Percentiles rank a stretch among this genome's conserved stretches.
Evolutionary conservation across 108 stramenopile genomes (phyloP).

Genomic region (Skeletonema potamos): DNA sequence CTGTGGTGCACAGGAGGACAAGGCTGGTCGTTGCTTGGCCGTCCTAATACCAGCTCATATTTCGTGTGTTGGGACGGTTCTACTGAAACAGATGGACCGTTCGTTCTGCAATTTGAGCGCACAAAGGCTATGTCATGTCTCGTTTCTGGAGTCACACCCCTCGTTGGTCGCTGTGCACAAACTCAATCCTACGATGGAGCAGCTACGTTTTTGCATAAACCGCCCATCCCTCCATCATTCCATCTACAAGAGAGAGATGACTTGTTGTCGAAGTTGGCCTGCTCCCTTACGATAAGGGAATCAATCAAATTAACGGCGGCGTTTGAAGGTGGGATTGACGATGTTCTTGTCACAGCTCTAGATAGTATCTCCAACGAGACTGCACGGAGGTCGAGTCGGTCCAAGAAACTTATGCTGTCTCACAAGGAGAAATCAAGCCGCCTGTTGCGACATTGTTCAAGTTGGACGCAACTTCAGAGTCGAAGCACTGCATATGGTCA

Average conservation of each 20-base stretch:
- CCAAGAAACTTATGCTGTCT: constrained; percentile 28
- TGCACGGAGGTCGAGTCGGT: constrained; percentile 8
- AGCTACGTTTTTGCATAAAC: not conserved
- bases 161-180: constrained; percentile 16
- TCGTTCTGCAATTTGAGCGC: constrained; percentile 37
- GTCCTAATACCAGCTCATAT: constrained; percentile 23
- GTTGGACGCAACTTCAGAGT: constrained; percentile 74
- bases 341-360: constrained; percentile 55
- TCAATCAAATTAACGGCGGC: constrained; percentile 25
- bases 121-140: not conserved
- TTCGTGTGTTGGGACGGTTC: constrained; percentile 87
- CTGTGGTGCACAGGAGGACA: constrained; percentile 38
- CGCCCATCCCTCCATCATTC: constrained; percentile 6
- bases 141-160: constrained; percentile 23
- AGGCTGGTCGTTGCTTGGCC: constrained; percentile 52
- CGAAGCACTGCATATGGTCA: constrained; percentile 47
- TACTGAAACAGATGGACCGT: constrained; percentile 49
- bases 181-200: not conserved
- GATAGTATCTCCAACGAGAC: constrained; percentile 47
- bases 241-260: constrained; percentile 8
- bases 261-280: constrained; percentile 9
- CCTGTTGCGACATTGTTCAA: constrained; percentile 63
- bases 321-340: constrained; percentile 41
- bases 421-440: constrained; percentile 59
- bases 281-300: constrained; percentile 26